These are phyloP conservation scores for Podospora pseudocomata DNA, from an alignment of 495 filamentous ascomycete species.

Conservation along the genomic window DNA sequence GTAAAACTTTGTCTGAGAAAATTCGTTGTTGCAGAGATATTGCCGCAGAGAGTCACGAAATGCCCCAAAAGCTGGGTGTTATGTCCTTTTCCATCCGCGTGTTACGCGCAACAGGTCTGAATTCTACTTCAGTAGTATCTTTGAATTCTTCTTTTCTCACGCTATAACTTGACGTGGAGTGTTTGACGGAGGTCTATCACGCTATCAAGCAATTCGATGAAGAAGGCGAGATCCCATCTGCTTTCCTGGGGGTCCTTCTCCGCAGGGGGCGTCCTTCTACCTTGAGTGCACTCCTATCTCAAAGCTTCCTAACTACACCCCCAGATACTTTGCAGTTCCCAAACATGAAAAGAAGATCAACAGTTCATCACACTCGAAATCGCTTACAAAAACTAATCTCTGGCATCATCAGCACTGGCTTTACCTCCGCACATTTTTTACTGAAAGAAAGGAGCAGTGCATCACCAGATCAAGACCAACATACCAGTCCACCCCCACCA, in stretches of 20 bases:
- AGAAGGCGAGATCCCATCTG: neutral
- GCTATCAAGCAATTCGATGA: neutral
- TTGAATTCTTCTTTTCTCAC: neutral
- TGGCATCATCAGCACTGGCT: neutral
- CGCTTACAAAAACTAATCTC: neutral
- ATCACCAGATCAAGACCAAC: neutral
- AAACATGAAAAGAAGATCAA: neutral
- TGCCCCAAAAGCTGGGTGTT: no score
- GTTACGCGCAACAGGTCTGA: no score
- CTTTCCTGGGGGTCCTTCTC: neutral
- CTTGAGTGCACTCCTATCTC: neutral
- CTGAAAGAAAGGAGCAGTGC: neutral
- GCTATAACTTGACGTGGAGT: neutral
- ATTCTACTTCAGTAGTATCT: neutral
- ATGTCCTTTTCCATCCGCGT: no score
- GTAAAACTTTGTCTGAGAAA: no score
- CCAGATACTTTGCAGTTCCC: neutral
- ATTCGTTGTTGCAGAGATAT: no score
- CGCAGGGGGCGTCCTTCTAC: neutral
- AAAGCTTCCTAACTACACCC: neutral
- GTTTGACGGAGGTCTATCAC: neutral
- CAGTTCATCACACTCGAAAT: neutral
- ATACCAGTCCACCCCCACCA: neutral
- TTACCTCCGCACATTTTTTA: neutral
- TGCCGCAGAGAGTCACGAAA: no score